Evolutionary conservation across 139 green algal genomes (phyloP), one percentile per base, ranked within the genome.

Genomic region (Klebsormidium nitens): DNA sequence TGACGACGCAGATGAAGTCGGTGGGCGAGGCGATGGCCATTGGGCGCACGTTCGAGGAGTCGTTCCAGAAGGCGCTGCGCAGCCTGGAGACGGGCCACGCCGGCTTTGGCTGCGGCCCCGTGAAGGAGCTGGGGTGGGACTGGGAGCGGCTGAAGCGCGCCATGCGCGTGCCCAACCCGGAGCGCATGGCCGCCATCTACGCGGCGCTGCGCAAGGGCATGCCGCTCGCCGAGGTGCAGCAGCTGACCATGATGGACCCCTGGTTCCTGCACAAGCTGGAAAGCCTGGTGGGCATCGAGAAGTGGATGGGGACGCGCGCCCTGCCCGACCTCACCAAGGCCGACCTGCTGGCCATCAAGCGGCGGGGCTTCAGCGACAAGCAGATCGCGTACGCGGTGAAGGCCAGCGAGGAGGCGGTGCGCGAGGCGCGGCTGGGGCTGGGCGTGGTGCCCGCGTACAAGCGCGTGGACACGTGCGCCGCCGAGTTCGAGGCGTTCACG

Each of bases 11-110:
- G 76, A 87, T 89, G 75, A 86, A 81, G 87, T 88, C 67, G 28
- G 94, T 98, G 42, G 94, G 94, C 37, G 94, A 99, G 86, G 89
- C 91, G 48, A 99, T 99, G 94, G 92, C 94, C 47, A 96, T 99
- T 14, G 94, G 94, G 3, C 86, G 93, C 79, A 98, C 93, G 47
- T 98, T 93, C 75, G 85, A 95, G 79, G 92, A 98, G 84, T 93
- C 83, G 1, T 90, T 98, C 85, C 91, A 98, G 75, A 98, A 98
- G 88, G 91, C 93, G 2, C 64, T 97, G 82, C 86, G 93, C 38
- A 89, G 83, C 35, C 84, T 98, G 71, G 93, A 98, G 85, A 93
- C 89, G 0, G 75, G 74, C 57, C 66, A 80, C 28, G 31, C 40
- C 8, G 79, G 79, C 38, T 85, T 67, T 32, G 75, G 56, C 26